phyloP scores from a whole-genome alignment of 2,329 filamentous ascomycete species.

The Epichloe elymi region DNA sequence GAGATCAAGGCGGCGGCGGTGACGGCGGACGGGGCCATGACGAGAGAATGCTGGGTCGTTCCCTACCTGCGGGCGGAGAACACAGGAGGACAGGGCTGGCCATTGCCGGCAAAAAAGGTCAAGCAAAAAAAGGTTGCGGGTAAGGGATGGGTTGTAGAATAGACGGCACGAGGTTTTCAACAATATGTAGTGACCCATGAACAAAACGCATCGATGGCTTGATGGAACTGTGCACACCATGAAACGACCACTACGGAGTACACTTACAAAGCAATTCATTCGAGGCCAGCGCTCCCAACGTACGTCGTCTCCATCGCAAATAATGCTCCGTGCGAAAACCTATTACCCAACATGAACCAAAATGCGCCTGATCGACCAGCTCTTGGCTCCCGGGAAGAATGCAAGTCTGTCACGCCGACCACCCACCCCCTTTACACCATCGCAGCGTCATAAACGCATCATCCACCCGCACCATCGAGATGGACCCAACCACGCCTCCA shows the following conservation, averaged over 20 bases:
- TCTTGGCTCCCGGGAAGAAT: not conserved
- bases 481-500: not conserved
- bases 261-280: no score
- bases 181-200: not conserved
- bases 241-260: no score
- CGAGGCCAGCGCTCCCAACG: no score
- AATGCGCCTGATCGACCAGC: no score
- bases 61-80: constrained; percentile 61
- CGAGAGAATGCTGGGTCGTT: constrained; percentile 71
- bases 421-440: not conserved
- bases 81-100: constrained; percentile 61
- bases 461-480: not conserved
- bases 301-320: no score
- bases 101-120: constrained; percentile 73
- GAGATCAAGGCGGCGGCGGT: constrained; percentile 45
- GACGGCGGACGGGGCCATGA: constrained; percentile 22
- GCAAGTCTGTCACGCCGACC: not conserved
- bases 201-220: no score
- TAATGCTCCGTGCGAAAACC: no score
- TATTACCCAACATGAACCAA: no score
- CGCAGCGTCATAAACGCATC: constrained; percentile 3
- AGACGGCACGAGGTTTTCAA: constrained; percentile 4
- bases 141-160: constrained; percentile 62
- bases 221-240: no score
- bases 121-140: constrained; percentile 60